phyloP scores from a whole-genome alignment of 2,329 filamentous ascomycete species.

The Cercospora nicotianae region DNA sequence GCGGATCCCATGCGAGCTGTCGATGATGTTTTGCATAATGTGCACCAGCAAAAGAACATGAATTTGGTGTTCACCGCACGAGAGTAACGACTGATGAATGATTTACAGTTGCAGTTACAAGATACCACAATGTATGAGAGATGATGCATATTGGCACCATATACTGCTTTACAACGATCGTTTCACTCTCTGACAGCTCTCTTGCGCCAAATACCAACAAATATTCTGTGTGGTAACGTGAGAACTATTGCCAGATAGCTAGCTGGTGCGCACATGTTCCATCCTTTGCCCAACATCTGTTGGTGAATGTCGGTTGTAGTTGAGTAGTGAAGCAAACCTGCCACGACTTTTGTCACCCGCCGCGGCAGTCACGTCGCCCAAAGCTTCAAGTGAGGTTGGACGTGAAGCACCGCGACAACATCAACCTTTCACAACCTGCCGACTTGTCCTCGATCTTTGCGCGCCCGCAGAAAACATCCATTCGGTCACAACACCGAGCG shows the following conservation, averaged over 20 bases:
- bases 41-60: constrained; percentile 26
- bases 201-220: not conserved
- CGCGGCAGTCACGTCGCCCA: not conserved
- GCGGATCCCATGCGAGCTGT: constrained; percentile 27
- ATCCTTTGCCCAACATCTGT: not conserved
- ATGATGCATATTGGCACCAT: not conserved
- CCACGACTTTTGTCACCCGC: not conserved
- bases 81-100: constrained; percentile 5
- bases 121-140: constrained; percentile 1
- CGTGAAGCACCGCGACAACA: not conserved
- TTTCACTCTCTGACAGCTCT: not conserved
- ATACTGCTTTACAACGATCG: not conserved
- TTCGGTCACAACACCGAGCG: not conserved
- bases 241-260: not conserved
- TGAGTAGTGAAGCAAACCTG: not conserved
- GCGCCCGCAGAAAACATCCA: not conserved
- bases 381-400: not conserved
- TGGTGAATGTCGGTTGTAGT: not conserved
- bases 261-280: not conserved
- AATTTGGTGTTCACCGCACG: constrained; percentile 20
- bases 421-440: not conserved
- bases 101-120: not conserved
- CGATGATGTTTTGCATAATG: constrained; percentile 20
- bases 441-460: not conserved
- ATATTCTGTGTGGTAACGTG: not conserved